phyloP scores from a whole-genome alignment of 129 eudicot genomes.

The Lactuca sativa region DNA sequence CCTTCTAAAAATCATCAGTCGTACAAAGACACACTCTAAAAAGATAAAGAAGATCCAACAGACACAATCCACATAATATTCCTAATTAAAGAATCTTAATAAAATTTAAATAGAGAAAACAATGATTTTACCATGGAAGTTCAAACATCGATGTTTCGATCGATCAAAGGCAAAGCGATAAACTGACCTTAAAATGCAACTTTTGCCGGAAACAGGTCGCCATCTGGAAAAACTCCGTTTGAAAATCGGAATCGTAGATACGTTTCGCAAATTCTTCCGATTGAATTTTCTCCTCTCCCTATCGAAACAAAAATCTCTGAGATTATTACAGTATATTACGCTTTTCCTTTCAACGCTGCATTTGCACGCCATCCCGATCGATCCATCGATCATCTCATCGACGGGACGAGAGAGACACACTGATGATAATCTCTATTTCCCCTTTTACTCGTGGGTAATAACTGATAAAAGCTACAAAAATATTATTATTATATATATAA shows the following conservation, averaged over 20 bases:
- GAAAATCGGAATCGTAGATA: conserved; percentile 26
- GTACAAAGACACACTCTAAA: not conserved
- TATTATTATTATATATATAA: not conserved
- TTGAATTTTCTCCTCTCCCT: conserved; percentile 20
- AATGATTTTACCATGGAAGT: not conserved
- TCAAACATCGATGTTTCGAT: not conserved
- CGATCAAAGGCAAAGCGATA: conserved; percentile 4
- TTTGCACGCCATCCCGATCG: conserved; percentile 51
- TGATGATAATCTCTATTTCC: not conserved
- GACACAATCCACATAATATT: conserved; percentile 9
- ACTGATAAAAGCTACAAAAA: conserved; percentile 21
- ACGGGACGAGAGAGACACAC: conserved; percentile 4
- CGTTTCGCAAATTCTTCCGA: conserved; percentile 31
- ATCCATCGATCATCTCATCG: conserved; percentile 37
- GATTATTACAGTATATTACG: conserved; percentile 22
- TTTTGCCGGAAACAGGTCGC: conserved; percentile 36
- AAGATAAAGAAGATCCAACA: not conserved
- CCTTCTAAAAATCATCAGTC: conserved; percentile 1
- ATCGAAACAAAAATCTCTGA: conserved; percentile 33
- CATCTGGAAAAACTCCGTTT: conserved; percentile 32
- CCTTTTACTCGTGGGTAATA: conserved; percentile 6
- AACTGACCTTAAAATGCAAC: conserved; percentile 45
- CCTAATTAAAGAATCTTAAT: conserved; percentile 9
- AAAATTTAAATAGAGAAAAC: not conserved
- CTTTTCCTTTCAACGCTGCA: conserved; percentile 37